phyloP scores from a whole-genome alignment of 2,329 filamentous ascomycete species.

The Ophiostoma sp. region DNA sequence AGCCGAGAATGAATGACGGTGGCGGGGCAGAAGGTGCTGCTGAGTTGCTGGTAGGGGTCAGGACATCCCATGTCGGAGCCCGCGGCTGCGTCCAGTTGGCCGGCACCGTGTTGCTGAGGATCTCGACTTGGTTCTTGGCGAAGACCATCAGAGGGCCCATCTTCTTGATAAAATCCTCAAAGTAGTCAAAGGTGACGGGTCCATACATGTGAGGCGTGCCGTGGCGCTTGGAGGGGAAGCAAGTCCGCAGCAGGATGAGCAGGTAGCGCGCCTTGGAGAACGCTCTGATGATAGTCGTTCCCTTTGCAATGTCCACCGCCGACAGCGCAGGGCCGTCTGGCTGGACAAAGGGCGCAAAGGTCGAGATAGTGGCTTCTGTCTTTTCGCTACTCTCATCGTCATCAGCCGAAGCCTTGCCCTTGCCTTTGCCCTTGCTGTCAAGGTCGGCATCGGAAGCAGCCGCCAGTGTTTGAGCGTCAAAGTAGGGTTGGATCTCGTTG shows the following conservation, averaged over 20 bases:
- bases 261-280: slow-evolving; percentile 72
- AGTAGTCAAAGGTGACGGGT: slow-evolving; percentile 81
- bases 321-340: slow-evolving; percentile 36
- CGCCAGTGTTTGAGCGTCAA: slow-evolving; percentile 35
- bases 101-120: slow-evolving; percentile 67
- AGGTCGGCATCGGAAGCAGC: not conserved
- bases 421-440: not conserved
- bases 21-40: not conserved
- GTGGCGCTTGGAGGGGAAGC: slow-evolving; percentile 65
- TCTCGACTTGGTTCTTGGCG: slow-evolving; percentile 78
- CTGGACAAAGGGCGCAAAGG: slow-evolving; percentile 63
- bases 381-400: not conserved
- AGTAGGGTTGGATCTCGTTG: slow-evolving; percentile 61
- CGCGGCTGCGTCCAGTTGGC: slow-evolving; percentile 51
- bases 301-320: slow-evolving; percentile 46
- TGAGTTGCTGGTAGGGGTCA: not conserved
- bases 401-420: not conserved
- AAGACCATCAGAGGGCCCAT: slow-evolving; percentile 73
- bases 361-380: slow-evolving; percentile 39
- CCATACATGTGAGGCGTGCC: slow-evolving; percentile 61
- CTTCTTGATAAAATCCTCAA: slow-evolving; percentile 64
- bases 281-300: slow-evolving; percentile 73
- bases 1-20: not conserved
- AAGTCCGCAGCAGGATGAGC: slow-evolving; percentile 66
- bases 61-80: slow-evolving; percentile 15